Base-by-base conservation (phyloP, 306 rosid species). In the Cucumis melo region DNA sequence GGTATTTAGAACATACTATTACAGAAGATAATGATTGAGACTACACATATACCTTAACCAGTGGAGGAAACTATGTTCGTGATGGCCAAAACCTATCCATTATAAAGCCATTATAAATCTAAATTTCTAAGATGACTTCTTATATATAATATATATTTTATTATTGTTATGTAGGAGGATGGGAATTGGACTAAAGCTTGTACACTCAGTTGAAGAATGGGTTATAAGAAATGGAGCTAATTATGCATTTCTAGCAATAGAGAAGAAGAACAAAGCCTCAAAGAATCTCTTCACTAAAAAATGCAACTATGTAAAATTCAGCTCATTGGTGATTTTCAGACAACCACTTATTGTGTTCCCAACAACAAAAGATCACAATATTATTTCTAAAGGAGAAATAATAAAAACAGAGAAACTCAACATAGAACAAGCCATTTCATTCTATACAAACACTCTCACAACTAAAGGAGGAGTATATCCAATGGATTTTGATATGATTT, bases 171-270 rank as follows among this genome's bases (percentile, higher is more conserved):
- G 54, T 32, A 84, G 87, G 80, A 77, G 81, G 74, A 72, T 79
- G 78, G 92, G 96, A 77, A 77, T 91, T 15, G 93, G 88, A 70
- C 76, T 82, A 79, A 84, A 83, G 77, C 92, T 91, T 65, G 85
- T 91, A 14, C 85, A 76, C 68, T 85, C 93, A 42, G 68, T 89
- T 24, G 93, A 91, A 84, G 91, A 91, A 61, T 91, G 96, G 96
- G 77, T 91, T 83, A 8, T 76, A 75, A 89, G 81, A 82, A 89
- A 89, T 78, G 93, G 93, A 68, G 96, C 86, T 23, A 85, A 78
- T 17, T 87, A 91, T 75, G 78, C 92, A 78, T 84, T 80, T 34
- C 77, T 86, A 71, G 96, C 93, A 39, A 89, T 91, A 0, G 93
- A 91, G 76, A 81, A 81, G 80, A 85, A 68, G 55, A 89, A 91